Base-by-base conservation (phyloP, 2,329 filamentous ascomycete genomes). In the Penicillium corylophilum region DNA sequence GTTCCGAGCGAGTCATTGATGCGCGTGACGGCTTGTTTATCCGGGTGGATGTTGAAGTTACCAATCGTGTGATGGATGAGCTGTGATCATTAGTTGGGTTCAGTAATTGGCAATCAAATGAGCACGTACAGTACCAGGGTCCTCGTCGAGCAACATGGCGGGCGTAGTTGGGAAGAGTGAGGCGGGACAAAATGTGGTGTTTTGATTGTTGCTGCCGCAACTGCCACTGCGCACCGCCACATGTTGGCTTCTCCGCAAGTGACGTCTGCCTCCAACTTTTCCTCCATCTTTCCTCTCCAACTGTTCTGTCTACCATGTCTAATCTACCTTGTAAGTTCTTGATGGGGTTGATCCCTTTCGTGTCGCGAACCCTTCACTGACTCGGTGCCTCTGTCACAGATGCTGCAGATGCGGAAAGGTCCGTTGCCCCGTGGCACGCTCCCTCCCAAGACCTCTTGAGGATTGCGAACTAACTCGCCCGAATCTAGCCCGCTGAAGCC, bases 381-480 rank as follows among this genome's bases (percentile, higher is more conserved):
- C 47, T 36, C 45, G 22, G 44, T 57, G 52, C 60, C 61, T 42
- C 48, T 45, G 40, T 45, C 46, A 23, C 76, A 97, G 94, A 97
- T 80, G 94, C 94, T 68, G 91, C 95, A 63, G 94, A 99, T 77
- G 94, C 94, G 66, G 94, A 99, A 79, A 96, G 89, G 89, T 93
- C 67, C 61, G 77, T 72, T 54, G 22, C 24, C 43, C 24, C 15
- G n/a, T 28, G 36, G 18, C 26, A 15, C 22, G 24, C 28, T n/a
- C 23, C 33, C 12, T 8, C 26, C n/a, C n/a, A n/a, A 31, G 15
- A 10, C 36, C 31, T 16, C 33, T 39, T 51, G 44, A 50, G 35
- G 16, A 12, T 22, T 16, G 26, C 33, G 31, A 55, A 49, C 55
- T 60, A 42, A 63, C 54, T 24, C 29, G n/a, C 29, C 22, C 36